These are phyloP conservation scores for Nakaseomyces nivariensis DNA, from an alignment of 1,139 yeast species.

Conservation along the genomic window DNA sequence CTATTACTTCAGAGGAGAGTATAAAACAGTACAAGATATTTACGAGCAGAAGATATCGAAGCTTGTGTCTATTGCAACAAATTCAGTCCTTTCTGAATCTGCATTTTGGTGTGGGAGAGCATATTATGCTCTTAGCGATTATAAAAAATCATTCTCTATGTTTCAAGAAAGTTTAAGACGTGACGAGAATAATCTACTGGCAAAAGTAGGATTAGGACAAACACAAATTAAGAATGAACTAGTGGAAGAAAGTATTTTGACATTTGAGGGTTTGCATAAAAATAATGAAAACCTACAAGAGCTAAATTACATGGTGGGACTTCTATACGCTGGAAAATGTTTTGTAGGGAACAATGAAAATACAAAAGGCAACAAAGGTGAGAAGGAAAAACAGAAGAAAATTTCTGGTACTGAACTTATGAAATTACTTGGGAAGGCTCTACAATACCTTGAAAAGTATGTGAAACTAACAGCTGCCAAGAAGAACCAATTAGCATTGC, in stretches of 20 bases:
- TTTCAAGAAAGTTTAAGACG: slow-evolving; percentile 63
- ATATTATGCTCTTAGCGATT: slow-evolving; percentile 48
- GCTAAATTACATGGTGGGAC: slow-evolving; percentile 65
- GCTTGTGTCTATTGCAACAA: slow-evolving; percentile 16
- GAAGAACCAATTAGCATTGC: slow-evolving; percentile 50
- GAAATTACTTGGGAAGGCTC: slow-evolving; percentile 40
- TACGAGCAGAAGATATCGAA: slow-evolving; percentile 41
- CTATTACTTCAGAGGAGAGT: slow-evolving; percentile 52
- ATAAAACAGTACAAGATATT: slow-evolving; percentile 47
- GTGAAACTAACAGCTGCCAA: slow-evolving; percentile 48
- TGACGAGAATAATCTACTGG: slow-evolving; percentile 52
- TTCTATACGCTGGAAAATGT: slow-evolving; percentile 50
- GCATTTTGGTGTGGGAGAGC: slow-evolving; percentile 83
- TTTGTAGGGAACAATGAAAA: slow-evolving; percentile 9
- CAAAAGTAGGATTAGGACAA: slow-evolving; percentile 80
- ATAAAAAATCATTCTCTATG: slow-evolving; percentile 55
- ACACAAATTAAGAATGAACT: slow-evolving; percentile 69
- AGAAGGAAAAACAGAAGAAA: slow-evolving; percentile 11
- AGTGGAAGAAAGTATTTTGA: slow-evolving; percentile 72
- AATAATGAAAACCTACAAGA: slow-evolving; percentile 64
- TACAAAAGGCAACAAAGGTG: background rate
- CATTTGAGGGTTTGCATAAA: slow-evolving; percentile 68
- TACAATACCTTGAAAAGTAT: slow-evolving; percentile 62
- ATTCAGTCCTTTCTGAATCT: slow-evolving; percentile 57
- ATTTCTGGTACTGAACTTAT: slow-evolving; percentile 14